A percentile compares a stretch with the other conserved stretches of the same genome.
Evolutionary conservation across 1,284 basidiomycete species (phyloP).

Genomic region (Ganoderma lingzhi): DNA sequence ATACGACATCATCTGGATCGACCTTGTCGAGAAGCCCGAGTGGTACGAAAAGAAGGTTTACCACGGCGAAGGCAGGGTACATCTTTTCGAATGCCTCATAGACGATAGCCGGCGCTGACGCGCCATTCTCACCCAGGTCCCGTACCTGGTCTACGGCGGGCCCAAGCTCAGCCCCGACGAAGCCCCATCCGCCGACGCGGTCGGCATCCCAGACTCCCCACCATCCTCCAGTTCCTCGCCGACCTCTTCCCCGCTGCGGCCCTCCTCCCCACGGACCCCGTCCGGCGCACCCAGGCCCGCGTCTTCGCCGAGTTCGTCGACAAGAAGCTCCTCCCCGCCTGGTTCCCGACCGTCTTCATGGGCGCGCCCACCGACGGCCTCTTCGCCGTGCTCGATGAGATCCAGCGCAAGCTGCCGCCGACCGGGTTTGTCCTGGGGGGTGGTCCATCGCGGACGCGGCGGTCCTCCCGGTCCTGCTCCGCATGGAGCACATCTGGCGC

Average conservation of each 20-base stretch:
- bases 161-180: constrained; percentile 55
- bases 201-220: constrained; percentile 66
- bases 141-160: constrained; percentile 64
- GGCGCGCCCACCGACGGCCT: constrained; percentile 50
- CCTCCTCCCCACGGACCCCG: constrained; percentile 61
- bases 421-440: constrained; percentile 41
- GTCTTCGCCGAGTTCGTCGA: constrained; percentile 66
- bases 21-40: constrained; percentile 68
- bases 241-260: constrained; percentile 55
- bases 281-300: constrained; percentile 57
- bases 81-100: not conserved
- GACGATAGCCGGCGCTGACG: not conserved
- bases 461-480: constrained; percentile 6
- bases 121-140: constrained; percentile 43
- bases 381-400: constrained; percentile 41
- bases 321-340: constrained; percentile 51
- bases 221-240: constrained; percentile 68
- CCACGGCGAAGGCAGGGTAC: constrained; percentile 61
- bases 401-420: constrained; percentile 44
- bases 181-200: constrained; percentile 58
- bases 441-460: constrained; percentile 60
- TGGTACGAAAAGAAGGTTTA: constrained; percentile 72
- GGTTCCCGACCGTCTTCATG: constrained; percentile 40
- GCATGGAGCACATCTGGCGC: not conserved
- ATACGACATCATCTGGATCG: constrained; percentile 60